These are phyloP conservation scores for Tuctoria greenei DNA, from an alignment of 176 grass and related monocot species.

Conservation along the genomic window DNA sequence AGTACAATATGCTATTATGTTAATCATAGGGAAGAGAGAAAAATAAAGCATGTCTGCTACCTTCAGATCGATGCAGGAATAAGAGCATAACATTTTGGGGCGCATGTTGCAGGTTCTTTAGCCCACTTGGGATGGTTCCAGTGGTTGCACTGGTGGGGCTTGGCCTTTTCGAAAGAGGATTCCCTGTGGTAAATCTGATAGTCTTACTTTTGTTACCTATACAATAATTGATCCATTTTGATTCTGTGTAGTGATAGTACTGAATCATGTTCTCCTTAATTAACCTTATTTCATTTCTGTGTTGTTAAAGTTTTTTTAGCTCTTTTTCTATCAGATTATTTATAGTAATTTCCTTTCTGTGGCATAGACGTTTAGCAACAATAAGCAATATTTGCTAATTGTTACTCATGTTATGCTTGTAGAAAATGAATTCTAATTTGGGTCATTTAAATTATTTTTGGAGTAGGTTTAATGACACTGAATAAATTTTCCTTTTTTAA, in stretches of 20 bases:
- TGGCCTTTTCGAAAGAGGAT: constrained; percentile 98
- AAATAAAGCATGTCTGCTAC: constrained; percentile 27
- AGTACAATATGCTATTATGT: constrained; percentile 26
- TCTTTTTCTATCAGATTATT: background rate
- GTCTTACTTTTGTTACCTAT: constrained; percentile 34
- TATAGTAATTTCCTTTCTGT: background rate
- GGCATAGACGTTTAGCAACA: background rate
- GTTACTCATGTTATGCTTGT: background rate
- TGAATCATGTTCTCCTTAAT: background rate
- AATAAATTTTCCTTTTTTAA: background rate
- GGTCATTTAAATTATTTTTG: background rate
- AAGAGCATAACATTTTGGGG: constrained; percentile 34
- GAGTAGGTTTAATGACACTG: background rate
- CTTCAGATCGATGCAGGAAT: constrained; percentile 44
- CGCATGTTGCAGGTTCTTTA: constrained; percentile 88
- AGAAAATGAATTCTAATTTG: background rate
- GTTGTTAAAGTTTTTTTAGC: background rate
- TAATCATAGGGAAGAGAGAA: constrained; percentile 18
- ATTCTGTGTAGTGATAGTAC: constrained; percentile 9
- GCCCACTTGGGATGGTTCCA: constrained; percentile 93
- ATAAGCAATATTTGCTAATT: background rate
- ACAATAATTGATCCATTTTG: background rate
- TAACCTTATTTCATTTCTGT: background rate
- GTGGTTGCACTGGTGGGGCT: constrained; percentile 89
- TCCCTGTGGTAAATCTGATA: constrained; percentile 81